Evolutionary conservation across 2,329 filamentous ascomycete genomes (phyloP).

Genomic region (Aureobasidium uvarum): DNA sequence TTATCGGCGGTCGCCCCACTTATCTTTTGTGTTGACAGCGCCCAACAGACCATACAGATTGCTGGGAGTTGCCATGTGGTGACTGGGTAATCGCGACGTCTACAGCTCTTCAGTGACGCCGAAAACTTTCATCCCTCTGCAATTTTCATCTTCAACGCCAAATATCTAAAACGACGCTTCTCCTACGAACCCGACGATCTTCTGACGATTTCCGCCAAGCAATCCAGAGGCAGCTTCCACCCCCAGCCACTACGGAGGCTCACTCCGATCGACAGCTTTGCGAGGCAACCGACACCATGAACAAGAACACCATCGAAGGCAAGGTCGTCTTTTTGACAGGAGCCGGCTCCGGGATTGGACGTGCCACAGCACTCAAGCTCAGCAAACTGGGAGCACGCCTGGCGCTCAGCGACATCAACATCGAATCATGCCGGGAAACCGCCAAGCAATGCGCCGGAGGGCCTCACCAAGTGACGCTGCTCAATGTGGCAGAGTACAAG

Average conservation of each 20-base stretch:
- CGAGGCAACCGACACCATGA: neutral
- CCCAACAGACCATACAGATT: constrained; percentile 27
- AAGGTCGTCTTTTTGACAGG: constrained; percentile 38
- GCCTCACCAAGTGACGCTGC: constrained; percentile 41
- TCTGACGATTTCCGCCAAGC: constrained; percentile 6
- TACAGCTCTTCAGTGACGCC: neutral
- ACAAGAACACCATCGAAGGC: constrained; percentile 28
- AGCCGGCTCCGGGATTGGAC: constrained; percentile 43
- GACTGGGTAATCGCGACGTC: neutral
- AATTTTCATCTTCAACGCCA: neutral
- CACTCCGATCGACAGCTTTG: neutral
- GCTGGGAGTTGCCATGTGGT: constrained; percentile 22
- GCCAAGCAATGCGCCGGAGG: constrained; percentile 33
- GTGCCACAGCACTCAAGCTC: constrained; percentile 47
- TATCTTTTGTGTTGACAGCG: constrained; percentile 21
- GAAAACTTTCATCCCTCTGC: constrained; percentile 6
- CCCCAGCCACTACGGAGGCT: neutral
- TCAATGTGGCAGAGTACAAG: constrained; percentile 34
- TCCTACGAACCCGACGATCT: neutral
- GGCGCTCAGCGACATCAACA: constrained; percentile 44
- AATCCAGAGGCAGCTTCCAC: neutral
- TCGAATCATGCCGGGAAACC: constrained; percentile 35
- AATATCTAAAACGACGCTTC: neutral
- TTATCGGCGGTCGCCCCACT: constrained; percentile 21
- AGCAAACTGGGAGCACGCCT: constrained; percentile 45